Conservation (phyloP, 345 rosid species). For the Populus tremula region DNA sequence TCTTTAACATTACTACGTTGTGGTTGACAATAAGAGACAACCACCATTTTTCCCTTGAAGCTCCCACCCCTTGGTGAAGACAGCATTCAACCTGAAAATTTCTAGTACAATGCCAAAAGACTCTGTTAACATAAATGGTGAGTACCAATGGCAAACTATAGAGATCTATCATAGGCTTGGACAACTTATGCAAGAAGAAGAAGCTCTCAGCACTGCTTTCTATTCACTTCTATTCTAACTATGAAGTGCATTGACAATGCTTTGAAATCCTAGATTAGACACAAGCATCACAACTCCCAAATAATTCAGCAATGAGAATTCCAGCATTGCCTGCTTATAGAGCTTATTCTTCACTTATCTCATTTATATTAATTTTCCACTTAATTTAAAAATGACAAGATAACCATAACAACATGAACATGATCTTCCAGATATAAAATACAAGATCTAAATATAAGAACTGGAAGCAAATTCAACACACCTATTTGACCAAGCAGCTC, state of each 20-base stretch:
- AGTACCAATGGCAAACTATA: background rate
- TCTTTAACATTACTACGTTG: background rate
- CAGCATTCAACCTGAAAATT: background rate
- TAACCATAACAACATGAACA: background rate
- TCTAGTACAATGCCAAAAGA: background rate
- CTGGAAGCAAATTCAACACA: background rate
- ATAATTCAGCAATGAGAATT: background rate
- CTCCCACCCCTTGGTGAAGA: background rate
- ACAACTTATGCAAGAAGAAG: background rate
- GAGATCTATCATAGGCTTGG: too few species aligned
- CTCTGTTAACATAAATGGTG: background rate
- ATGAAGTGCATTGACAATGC: background rate
- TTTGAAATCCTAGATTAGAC: background rate
- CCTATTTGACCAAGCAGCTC: conserved; percentile 98
- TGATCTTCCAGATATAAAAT: background rate
- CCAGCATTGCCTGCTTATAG: background rate
- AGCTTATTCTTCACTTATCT: background rate
- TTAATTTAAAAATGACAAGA: too few species aligned
- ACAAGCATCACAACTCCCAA: background rate
- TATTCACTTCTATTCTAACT: background rate
- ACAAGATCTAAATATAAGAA: background rate
- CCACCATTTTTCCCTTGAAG: background rate
- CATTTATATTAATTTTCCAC: background rate
- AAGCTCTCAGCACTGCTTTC: background rate
- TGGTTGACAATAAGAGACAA: background rate